A percentile compares a stretch with the other conserved stretches of the same genome.
These are phyloP conservation scores for Phylloporus rhodoxanthus DNA, from an alignment of 768 basidiomycete species.

Conservation along the genomic window DNA sequence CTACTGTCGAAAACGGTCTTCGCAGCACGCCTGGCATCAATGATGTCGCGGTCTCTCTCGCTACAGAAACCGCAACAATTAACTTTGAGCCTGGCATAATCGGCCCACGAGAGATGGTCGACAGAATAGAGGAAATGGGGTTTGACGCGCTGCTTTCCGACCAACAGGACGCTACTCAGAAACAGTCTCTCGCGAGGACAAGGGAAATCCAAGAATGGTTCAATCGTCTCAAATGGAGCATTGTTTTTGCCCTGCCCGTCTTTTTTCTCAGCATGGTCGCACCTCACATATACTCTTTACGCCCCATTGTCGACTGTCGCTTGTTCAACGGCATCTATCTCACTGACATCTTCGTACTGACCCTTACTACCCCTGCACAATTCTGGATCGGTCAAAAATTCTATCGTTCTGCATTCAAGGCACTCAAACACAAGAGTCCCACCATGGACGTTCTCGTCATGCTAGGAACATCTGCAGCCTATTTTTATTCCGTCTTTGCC, in stretches of 20 bases:
- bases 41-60: slow-evolving; percentile 65
- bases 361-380: slow-evolving; percentile 86
- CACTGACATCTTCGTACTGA: slow-evolving; percentile 69
- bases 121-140: slow-evolving; percentile 80
- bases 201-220: slow-evolving; percentile 94
- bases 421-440: slow-evolving; percentile 79
- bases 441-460: slow-evolving; percentile 99
- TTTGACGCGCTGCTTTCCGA: slow-evolving; percentile 85
- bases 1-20: slow-evolving; percentile 68
- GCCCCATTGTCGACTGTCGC: slow-evolving; percentile 42
- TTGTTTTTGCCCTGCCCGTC: slow-evolving; percentile 84
- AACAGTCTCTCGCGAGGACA: slow-evolving; percentile 77
- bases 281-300: slow-evolving; percentile 59
- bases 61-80: slow-evolving; percentile 70
- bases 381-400: slow-evolving; percentile 87
- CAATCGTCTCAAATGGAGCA: slow-evolving; percentile 64
- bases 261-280: slow-evolving; percentile 89
- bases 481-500: slow-evolving; percentile 76
- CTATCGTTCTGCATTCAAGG: slow-evolving; percentile 86
- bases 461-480: slow-evolving; percentile 91
- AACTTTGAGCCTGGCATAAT: slow-evolving; percentile 68
- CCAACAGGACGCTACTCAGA: slow-evolving; percentile 74
- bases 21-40: slow-evolving; percentile 66
- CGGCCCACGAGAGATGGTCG: slow-evolving; percentile 83
- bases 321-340: slow-evolving; percentile 69